phyloP scores from a whole-genome alignment of 257 asterid species.

The Plantago major region DNA sequence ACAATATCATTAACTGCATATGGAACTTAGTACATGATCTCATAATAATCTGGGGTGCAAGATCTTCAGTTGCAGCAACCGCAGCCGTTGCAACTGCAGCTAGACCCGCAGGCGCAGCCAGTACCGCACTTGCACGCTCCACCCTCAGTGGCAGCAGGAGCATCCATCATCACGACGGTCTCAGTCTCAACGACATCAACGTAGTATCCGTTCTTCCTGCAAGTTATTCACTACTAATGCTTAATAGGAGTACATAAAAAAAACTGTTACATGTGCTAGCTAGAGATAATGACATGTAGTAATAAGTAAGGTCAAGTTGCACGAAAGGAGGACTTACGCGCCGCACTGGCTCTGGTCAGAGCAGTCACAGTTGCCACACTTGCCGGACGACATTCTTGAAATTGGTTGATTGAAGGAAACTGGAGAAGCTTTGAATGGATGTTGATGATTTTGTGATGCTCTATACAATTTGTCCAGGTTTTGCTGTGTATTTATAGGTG shows the following conservation, averaged over 20 bases:
- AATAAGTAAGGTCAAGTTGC: background rate
- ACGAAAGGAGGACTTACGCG: background rate
- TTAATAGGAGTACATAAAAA: too few relatives aligned
- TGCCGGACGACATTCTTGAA: background rate
- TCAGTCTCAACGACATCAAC: background rate
- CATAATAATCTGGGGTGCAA: background rate
- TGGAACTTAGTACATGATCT: background rate
- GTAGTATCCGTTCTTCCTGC: too few relatives aligned
- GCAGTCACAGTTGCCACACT: slow-evolving; percentile 12
- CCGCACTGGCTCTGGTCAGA: background rate
- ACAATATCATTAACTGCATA: background rate
- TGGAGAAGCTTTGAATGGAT: background rate
- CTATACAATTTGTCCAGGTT: background rate
- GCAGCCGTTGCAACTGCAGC: slow-evolving; percentile 6
- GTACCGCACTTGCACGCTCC: slow-evolving; percentile 10
- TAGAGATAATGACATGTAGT: too few relatives aligned
- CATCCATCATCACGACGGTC: background rate
- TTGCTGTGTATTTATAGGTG: slow-evolving; percentile 4
- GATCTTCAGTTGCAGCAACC: background rate
- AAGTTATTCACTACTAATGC: too few relatives aligned
- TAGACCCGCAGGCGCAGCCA: background rate
- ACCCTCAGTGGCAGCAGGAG: background rate
- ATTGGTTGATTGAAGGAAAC: background rate
- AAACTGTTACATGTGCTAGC: too few relatives aligned
- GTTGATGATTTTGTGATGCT: background rate